Conservation (phyloP, 441 rosid genomes). For the Lepidium campestre region DNA sequence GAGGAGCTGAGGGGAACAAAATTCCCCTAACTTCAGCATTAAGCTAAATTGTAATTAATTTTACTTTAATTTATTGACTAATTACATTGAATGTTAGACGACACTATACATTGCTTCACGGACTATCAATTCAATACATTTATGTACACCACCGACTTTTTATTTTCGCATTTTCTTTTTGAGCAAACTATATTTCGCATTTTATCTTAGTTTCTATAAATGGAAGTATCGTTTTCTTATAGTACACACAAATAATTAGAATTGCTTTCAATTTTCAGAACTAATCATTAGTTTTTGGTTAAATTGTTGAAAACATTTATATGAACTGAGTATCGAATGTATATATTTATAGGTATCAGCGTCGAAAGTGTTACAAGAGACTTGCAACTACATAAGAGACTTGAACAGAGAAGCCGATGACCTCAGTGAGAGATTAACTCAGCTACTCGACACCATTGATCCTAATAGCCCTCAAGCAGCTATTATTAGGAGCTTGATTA, state of each 20-base stretch:
- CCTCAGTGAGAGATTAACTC: conserved; percentile 80
- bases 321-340: background rate
- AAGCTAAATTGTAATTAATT: conserved; percentile 12
- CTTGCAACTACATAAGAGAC: conserved; percentile 84
- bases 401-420: conserved; percentile 87
- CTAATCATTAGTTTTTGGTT: background rate
- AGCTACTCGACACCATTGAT: conserved; percentile 79
- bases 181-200: no score
- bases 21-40: conserved; percentile 30
- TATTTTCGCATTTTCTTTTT: no score
- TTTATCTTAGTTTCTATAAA: conserved; percentile 15
- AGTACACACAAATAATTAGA: background rate
- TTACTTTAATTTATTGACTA: background rate
- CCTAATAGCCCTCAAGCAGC: conserved; percentile 88
- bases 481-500: conserved; percentile 80
- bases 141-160: conserved; percentile 23
- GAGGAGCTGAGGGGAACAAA: conserved; percentile 26
- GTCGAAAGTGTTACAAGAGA: conserved; percentile 87
- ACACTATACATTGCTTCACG: conserved; percentile 23
- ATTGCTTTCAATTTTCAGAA: background rate
- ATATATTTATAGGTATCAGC: conserved; percentile 63
- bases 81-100: conserved; percentile 20
- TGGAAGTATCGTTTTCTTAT: conserved; percentile 17
- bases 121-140: conserved; percentile 23
- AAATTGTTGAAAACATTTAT: background rate